Evolutionary conservation across 768 basidiomycete genomes (phyloP).

Genomic region (Sutorius australiensis): DNA sequence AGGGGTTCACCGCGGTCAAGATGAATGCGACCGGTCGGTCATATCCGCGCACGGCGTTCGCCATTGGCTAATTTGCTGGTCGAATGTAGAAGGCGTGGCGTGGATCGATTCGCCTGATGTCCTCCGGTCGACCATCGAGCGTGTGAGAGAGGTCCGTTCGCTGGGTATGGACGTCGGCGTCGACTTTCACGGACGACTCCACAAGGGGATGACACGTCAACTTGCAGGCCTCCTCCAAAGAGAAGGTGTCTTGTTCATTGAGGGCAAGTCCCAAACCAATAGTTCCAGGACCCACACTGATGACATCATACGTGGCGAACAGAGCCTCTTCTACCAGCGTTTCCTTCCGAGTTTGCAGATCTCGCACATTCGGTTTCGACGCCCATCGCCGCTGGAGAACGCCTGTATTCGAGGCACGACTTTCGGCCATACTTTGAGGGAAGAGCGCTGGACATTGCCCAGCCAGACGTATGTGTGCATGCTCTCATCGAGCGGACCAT

Average conservation of each 20-base stretch:
- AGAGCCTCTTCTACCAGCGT: constrained; percentile 59
- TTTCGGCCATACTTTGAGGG: constrained; percentile 63
- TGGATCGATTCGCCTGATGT: constrained; percentile 62
- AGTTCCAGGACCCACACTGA: neutral
- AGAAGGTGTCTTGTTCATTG: constrained; percentile 59
- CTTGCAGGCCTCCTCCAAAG: constrained; percentile 59
- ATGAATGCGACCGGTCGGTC: constrained; percentile 61
- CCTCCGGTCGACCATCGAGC: constrained; percentile 48
- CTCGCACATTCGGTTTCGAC: constrained; percentile 50
- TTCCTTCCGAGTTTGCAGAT: constrained; percentile 59
- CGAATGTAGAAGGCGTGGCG: constrained; percentile 30
- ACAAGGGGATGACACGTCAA: constrained; percentile 68
- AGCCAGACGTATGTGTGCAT: constrained; percentile 53
- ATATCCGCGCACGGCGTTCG: neutral
- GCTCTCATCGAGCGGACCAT: neutral
- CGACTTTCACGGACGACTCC: constrained; percentile 68
- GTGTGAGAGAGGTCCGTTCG: constrained; percentile 48
- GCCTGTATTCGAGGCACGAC: constrained; percentile 59
- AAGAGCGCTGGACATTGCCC: constrained; percentile 63
- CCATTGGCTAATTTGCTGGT: constrained; percentile 6
- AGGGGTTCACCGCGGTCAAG: constrained; percentile 70
- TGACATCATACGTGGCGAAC: neutral
- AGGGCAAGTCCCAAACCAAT: constrained; percentile 37
- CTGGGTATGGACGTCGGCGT: constrained; percentile 62
- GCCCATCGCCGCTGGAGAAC: constrained; percentile 63